Base-by-base conservation (phyloP, 495 filamentous ascomycete species). In the Hypoxylon lienhwacheense region DNA sequence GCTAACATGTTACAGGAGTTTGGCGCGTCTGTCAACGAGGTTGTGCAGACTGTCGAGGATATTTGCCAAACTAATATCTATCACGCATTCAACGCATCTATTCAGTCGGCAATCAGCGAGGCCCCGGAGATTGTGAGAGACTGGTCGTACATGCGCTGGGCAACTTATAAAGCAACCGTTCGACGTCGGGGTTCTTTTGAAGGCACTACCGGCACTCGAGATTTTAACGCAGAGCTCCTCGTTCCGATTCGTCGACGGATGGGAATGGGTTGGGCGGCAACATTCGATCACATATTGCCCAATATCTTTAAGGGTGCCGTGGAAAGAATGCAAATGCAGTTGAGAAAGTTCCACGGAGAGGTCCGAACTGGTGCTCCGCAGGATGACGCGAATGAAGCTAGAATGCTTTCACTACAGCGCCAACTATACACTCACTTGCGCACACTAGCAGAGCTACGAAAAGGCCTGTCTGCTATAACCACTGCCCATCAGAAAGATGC, bases 91-190 rank as follows among this genome's bases (percentile, higher is more conserved):
- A 62, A 75, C 14, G 62, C 63, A 24, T 60, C 68, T 20, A 61
- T 74, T 56, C 32, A 67, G 57, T 50, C 35, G 19, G 79, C 79
- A 10, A 48, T 69, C 19, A 59, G 64, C 11, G 60, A 57, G 29
- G 76, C 77, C 7, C 59, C 58, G 22, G 8, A 40, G 5, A 81
- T 72, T 15, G 77, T 73, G 12, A 60, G 54, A 2, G 55, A 70
- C 22, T 87, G 83, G 84, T 77, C 78, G 19, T 84, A 81, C 4
- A 57, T 80, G 14, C 52, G 56, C 24, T 86, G 73, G 73, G 17
- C 68, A 2, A 85, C 85, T 0, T 88, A 87, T 55, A 82, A 80
- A 65, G 85, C 85, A n/a, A 74, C 76, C 4, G 79, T 77, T 61
- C 70, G 76, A 44, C 73, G 84, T 14, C 22, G 59, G 3, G 68